Evolutionary conservation across 176 grass and related monocot genomes (phyloP), one percentile per base, ranked within the genome.

Genomic region (Triticum urartu): DNA sequence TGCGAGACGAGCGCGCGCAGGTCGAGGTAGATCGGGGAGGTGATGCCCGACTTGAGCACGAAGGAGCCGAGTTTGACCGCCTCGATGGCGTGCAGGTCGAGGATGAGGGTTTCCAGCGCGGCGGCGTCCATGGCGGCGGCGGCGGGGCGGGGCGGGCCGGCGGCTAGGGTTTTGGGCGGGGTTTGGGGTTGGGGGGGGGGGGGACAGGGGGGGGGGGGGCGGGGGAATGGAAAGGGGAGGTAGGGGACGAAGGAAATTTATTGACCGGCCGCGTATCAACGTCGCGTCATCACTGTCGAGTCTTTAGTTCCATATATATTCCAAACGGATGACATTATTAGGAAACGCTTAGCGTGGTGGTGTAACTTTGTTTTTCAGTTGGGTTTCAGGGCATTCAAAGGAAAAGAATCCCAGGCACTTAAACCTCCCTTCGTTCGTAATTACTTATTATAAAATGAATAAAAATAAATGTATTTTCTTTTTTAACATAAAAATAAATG

Each of bases 1-100:
- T 91, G 94, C 20, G 96, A 98, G 81, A 98, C 90, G 90, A 98
- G 87, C 77, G 83, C 78, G 81, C 96, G 96, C 52, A 98, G 93
- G 88, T 98, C 96, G 86, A 98, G 89, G 89, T 98, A 98, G 93
- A 98, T 95, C 60, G 96, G 96, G 34, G 96, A 98, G 58, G 87
- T 87, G 86, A 98, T 95, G 86, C 96, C 91, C 21, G 96, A 98
- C 78, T 98, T 98, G 84, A 98, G 96, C 36, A 89, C 92, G 86
- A 98, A 98, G 78, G 88, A 84, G 71, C 96, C 96, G 34, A 98
- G 64, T 81, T 98, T 95, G 11, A 98, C 84, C 30, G 88, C 91
- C 87, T 94, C 93, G 83, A 98, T 98, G 74, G 89, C 90, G 88
- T 98, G 88, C 36, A 95, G 96, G 48, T 95, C 93, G 56, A 94